These are phyloP conservation scores for Volvox carteri DNA, from an alignment of 163 green algal genomes.

Conservation along the genomic window DNA sequence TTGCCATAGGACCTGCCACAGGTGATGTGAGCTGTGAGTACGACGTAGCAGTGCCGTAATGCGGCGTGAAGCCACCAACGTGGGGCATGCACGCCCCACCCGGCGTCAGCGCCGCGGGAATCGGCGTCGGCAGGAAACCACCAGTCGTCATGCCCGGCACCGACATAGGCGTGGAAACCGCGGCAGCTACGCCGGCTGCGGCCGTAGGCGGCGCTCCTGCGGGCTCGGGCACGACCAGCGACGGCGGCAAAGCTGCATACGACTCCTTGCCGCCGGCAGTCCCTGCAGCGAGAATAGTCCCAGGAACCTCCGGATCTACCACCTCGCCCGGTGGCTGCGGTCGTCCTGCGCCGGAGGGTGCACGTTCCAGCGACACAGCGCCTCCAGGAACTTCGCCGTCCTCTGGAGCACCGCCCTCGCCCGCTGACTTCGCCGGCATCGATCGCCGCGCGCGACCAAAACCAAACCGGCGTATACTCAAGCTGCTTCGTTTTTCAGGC, in stretches of 20 bases:
- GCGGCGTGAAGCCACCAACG: slow-evolving; percentile 5
- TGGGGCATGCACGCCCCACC: not conserved
- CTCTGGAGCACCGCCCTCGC: not conserved
- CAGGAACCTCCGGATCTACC: not conserved
- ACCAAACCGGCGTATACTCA: slow-evolving; percentile 39
- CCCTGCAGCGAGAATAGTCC: not conserved
- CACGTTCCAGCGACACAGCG: not conserved
- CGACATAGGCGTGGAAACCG: not conserved
- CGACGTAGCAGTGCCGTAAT: not conserved
- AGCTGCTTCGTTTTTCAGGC: slow-evolving; percentile 2
- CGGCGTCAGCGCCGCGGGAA: not conserved
- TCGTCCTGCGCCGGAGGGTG: not conserved
- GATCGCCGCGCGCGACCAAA: slow-evolving; percentile 45
- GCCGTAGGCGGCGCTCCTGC: not conserved
- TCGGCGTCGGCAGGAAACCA: not conserved
- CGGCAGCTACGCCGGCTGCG: not conserved
- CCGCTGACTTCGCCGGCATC: slow-evolving; percentile 13
- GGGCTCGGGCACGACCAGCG: not conserved
- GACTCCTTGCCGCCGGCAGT: not conserved
- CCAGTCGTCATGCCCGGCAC: not conserved
- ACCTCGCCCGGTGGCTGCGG: not conserved
- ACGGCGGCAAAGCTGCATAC: not conserved
- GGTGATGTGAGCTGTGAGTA: not conserved
- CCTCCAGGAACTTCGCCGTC: slow-evolving; percentile 33
- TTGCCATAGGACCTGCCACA: not conserved